These are phyloP conservation scores for Hibiscus tridactylites DNA, from an alignment of 345 rosid genomes.

Conservation along the genomic window DNA sequence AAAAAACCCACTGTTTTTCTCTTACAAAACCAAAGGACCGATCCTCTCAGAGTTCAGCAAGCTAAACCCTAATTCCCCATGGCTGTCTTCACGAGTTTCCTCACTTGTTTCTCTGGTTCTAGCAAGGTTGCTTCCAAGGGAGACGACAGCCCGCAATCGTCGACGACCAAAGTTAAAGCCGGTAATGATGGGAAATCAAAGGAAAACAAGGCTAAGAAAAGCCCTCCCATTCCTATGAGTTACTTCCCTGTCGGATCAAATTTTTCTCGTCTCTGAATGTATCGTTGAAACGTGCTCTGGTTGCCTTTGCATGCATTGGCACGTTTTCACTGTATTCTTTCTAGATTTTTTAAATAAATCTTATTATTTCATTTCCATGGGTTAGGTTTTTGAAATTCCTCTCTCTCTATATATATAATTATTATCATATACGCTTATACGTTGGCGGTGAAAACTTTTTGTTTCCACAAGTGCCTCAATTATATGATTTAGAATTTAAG, in stretches of 20 bases:
- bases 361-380: too few species aligned
- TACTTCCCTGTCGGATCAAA: constrained; percentile 1
- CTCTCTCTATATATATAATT: too few species aligned
- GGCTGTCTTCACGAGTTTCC: background rate
- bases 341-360: background rate
- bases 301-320: background rate
- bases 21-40: background rate
- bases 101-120: constrained; percentile 1
- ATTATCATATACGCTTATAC: too few species aligned
- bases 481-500: too few species aligned
- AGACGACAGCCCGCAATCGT: background rate
- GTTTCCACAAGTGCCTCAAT: too few species aligned
- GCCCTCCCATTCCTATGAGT: background rate
- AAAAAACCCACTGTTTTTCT: background rate
- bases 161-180: background rate
- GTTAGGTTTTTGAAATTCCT: too few species aligned
- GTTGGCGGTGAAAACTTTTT: too few species aligned
- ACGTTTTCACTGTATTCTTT: too few species aligned
- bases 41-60: background rate
- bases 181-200: background rate
- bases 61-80: background rate
- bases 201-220: background rate
- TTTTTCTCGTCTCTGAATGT: background rate
- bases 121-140: background rate
- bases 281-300: background rate